These are phyloP conservation scores for Citrullus amarus DNA, from an alignment of 306 rosid species.

Conservation along the genomic window DNA sequence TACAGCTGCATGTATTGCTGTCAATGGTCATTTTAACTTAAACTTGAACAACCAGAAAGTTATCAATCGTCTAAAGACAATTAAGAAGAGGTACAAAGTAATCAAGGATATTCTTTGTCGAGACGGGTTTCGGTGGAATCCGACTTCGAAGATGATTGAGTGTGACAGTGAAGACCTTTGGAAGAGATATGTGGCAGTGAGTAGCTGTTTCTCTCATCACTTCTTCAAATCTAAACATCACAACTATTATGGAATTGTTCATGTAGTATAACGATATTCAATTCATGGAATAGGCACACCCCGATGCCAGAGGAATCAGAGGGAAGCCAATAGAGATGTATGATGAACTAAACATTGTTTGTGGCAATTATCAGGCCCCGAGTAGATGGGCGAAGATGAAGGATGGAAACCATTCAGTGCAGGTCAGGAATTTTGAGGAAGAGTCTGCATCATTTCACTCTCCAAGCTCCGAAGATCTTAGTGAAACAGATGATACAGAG, in stretches of 20 bases:
- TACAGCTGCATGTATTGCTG: slow-evolving; percentile 65
- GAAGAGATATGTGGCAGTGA: slow-evolving; percentile 58
- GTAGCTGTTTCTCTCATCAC: slow-evolving; percentile 11
- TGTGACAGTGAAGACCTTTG: slow-evolving; percentile 55
- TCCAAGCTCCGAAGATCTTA: slow-evolving; percentile 43
- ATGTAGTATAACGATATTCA: slow-evolving; percentile 11
- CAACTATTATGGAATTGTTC: not conserved
- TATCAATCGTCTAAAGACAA: slow-evolving; percentile 66
- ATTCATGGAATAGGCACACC: slow-evolving; percentile 44
- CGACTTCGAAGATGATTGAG: slow-evolving; percentile 44
- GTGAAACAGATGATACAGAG: slow-evolving; percentile 63
- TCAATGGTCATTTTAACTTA: slow-evolving; percentile 52
- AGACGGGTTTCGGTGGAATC: slow-evolving; percentile 69
- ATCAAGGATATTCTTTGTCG: slow-evolving; percentile 59
- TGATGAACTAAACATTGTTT: slow-evolving; percentile 71
- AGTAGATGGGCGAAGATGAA: slow-evolving; percentile 57
- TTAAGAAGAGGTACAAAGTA: slow-evolving; percentile 66
- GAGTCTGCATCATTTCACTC: slow-evolving; percentile 59
- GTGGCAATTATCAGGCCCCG: slow-evolving; percentile 73
- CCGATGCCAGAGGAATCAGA: slow-evolving; percentile 53
- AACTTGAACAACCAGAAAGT: slow-evolving; percentile 75
- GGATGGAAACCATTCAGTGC: slow-evolving; percentile 30
- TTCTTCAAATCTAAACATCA: not conserved
- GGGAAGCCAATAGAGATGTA: slow-evolving; percentile 74
- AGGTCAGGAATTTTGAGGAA: slow-evolving; percentile 38